Conservation (phyloP, 2,329 filamentous ascomycete genomes). For the Purpureocillium lavendulum region DNA sequence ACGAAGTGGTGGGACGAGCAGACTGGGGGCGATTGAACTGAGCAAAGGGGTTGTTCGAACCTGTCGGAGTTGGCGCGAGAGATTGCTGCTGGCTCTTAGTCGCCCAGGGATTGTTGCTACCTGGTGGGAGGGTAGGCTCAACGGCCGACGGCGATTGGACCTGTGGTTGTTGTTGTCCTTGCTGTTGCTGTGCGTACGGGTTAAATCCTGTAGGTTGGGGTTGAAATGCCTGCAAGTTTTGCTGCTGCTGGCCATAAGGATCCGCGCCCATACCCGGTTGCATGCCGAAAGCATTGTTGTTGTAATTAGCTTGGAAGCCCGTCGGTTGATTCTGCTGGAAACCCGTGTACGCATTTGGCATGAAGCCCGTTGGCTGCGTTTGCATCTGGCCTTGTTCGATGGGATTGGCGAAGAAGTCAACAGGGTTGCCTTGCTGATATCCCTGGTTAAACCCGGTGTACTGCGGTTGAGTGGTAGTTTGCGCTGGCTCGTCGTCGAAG, state of each 20-base stretch:
- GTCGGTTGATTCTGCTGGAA: conserved; percentile 39
- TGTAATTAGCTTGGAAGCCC: conserved; percentile 51
- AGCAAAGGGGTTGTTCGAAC: conserved; percentile 97
- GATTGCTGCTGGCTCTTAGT: conserved; percentile 48
- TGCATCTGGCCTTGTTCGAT: conserved; percentile 69
- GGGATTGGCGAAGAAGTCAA: conserved; percentile 96
- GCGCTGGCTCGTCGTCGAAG: conserved; percentile 72
- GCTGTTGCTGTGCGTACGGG: conserved; percentile 38
- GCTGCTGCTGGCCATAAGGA: conserved; percentile 49
- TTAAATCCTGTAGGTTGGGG: conserved; percentile 46
- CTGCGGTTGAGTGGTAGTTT: conserved; percentile 53
- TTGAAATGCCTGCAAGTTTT: conserved; percentile 35
- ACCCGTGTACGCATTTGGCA: conserved; percentile 47
- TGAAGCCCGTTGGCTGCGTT: conserved; percentile 70
- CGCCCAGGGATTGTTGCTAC: conserved; percentile 93
- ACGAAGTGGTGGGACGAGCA: conserved; percentile 50
- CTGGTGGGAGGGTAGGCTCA: conserved; percentile 60
- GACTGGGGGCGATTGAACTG: conserved; percentile 56
- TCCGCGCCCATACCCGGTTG: conserved; percentile 64
- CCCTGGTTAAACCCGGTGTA: conserved; percentile 91
- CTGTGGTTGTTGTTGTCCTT: conserved; percentile 22
- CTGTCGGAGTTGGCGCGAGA: conserved; percentile 76
- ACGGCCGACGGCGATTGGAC: conserved; percentile 30
- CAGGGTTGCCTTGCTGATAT: conserved; percentile 91
- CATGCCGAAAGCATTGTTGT: conserved; percentile 57